Base-by-base conservation (phyloP, 2,329 filamentous ascomycete species). In the Ascochyta clinopodiicola region DNA sequence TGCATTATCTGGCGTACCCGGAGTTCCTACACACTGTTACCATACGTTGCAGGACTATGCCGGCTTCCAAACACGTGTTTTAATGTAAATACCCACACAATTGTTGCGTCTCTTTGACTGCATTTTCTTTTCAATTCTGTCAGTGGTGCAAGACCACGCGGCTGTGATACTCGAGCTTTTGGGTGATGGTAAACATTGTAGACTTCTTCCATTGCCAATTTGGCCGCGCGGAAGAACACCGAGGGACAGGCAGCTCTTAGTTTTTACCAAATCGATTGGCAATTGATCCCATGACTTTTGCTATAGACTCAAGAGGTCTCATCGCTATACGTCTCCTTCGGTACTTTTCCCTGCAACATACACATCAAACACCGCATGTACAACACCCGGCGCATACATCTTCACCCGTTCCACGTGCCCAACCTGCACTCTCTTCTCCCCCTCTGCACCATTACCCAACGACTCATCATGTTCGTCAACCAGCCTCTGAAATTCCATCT, bases 351-450 rank as follows among this genome's bases (percentile, higher is more conserved):
- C 39, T 19, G 40, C 56, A 36, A 70, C 38, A 32, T 44, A 48
- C 1, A 87, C 78, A 70, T 87, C 84, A 64, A 86, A 79, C n/a
- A 87, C 84, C 60, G 80, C 84, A 74, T 87, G 84, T 75, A 84
- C 79, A 2, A 87, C 81, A 1, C 84, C 84, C 4, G 85, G 85
- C 32, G 84, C 84, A 73, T 84, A 87, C 46, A 81, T 84, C 73
- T 87, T 87, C 40, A 87, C 83, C 51, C 47, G 64, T 56, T 75
- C 72, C 9, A 73, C 82, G 80, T 69, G 82, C 77, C 61, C 86
- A 82, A 59, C 83, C 80, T 12, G 45, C 1, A 66, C 69, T 10
- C 43, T 54, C 36, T 56, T 57, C 19, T 32, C 3, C 21, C 19
- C 4, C 4, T 38, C 40, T 10, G 22, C 13, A 12, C 19, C 10